Conservation (phyloP, 1,139 yeast species). For the Wickerhamiella infanticola region DNA sequence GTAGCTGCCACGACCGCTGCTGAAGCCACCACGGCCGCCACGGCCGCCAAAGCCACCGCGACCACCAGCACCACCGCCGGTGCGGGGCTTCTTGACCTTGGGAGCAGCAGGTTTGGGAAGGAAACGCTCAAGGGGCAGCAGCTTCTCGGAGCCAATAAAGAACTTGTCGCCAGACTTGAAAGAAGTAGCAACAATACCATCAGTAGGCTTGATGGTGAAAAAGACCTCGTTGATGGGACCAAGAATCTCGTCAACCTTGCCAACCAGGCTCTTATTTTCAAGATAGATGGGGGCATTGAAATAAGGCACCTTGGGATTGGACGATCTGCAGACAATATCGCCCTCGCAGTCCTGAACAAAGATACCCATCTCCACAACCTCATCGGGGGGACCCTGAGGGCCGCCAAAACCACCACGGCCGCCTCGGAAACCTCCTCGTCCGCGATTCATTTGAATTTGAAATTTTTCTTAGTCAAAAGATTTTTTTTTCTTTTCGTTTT, state of each 20-base stretch:
- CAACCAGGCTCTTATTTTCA: slow-evolving; percentile 83
- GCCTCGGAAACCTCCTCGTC: slow-evolving; percentile 16
- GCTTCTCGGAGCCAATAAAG: slow-evolving; percentile 86
- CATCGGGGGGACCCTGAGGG: slow-evolving; percentile 85
- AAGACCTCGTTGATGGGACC: slow-evolving; percentile 96
- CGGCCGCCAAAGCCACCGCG: slow-evolving; percentile 32
- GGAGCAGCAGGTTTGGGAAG: slow-evolving; percentile 76
- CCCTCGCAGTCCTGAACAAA: slow-evolving; percentile 92
- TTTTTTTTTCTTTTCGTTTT: not conserved
- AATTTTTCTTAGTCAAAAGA: slow-evolving; percentile 2
- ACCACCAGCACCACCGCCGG: slow-evolving; percentile 37
- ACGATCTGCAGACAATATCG: slow-evolving; percentile 90
- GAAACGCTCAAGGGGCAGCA: slow-evolving; percentile 89
- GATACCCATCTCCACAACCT: slow-evolving; percentile 82
- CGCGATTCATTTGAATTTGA: slow-evolving; percentile 11
- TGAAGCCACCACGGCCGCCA: slow-evolving; percentile 33
- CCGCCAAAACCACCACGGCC: slow-evolving; percentile 15
- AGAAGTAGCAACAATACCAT: slow-evolving; percentile 87
- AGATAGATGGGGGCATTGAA: slow-evolving; percentile 97
- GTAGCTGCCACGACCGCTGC: slow-evolving; percentile 31
- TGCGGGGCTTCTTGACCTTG: slow-evolving; percentile 57
- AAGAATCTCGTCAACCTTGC: slow-evolving; percentile 94
- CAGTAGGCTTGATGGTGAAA: slow-evolving; percentile 89
- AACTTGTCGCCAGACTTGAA: slow-evolving; percentile 94
- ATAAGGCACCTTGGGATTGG: slow-evolving; percentile 86